These are phyloP conservation scores for Solanum stenotomum DNA, from an alignment of 257 asterid genomes.

Conservation along the genomic window DNA sequence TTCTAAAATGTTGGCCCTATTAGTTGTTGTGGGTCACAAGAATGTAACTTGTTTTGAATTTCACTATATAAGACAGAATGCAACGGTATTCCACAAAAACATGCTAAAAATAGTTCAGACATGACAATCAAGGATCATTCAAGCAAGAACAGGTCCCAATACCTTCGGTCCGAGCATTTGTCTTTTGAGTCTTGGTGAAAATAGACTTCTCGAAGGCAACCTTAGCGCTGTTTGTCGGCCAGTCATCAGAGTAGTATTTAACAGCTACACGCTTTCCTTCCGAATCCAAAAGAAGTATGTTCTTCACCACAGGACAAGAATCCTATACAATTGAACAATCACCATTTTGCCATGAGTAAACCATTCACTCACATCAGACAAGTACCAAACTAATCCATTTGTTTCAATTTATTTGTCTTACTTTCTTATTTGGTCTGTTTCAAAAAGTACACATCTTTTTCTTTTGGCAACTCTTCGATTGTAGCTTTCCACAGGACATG, in stretches of 20 bases:
- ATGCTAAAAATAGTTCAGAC: not conserved
- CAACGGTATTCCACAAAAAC: not conserved
- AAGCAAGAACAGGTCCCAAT: not conserved
- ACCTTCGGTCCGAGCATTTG: slow-evolving; percentile 95
- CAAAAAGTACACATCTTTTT: not conserved
- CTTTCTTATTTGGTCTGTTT: not conserved
- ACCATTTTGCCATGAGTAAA: not conserved
- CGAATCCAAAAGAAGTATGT: slow-evolving; percentile 84
- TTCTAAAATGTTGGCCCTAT: not conserved
- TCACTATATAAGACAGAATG: not conserved
- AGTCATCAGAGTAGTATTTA: slow-evolving; percentile 81
- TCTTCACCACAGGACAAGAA: slow-evolving; percentile 77
- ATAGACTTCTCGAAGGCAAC: slow-evolving; percentile 78
- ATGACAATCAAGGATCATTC: not conserved
- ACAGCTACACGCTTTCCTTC: slow-evolving; percentile 98
- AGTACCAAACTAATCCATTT: not conserved
- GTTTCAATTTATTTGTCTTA: not conserved
- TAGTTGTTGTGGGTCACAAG: not conserved
- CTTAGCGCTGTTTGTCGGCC: slow-evolving; percentile 77
- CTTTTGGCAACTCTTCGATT: not conserved
- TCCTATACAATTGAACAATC: slow-evolving; percentile 42
- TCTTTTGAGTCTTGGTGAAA: slow-evolving; percentile 82
- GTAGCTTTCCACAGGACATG: not conserved
- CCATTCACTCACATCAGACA: not conserved
- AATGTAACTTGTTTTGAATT: not conserved